Evolutionary conservation across 768 basidiomycete species (phyloP).

Genomic region (Flagelloscypha sp.): DNA sequence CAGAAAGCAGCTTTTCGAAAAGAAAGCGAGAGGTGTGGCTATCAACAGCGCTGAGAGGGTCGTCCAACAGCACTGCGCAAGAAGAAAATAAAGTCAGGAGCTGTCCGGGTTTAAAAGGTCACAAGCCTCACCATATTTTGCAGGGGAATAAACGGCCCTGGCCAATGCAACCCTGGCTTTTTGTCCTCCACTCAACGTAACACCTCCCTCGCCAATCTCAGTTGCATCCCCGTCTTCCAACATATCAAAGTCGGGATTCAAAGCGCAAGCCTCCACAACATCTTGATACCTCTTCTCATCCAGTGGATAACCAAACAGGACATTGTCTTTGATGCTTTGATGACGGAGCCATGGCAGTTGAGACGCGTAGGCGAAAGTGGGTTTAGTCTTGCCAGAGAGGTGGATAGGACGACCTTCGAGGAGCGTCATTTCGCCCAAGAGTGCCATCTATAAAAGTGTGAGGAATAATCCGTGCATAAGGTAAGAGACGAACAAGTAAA

Average conservation of each 20-base stretch:
- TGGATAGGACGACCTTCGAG: slow-evolving; percentile 25
- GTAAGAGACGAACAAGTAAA: slow-evolving; percentile 23
- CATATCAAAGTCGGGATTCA: slow-evolving; percentile 38
- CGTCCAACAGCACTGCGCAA: slow-evolving; percentile 44
- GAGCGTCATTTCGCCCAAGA: slow-evolving; percentile 32
- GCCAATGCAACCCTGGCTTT: slow-evolving; percentile 45
- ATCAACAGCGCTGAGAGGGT: slow-evolving; percentile 48
- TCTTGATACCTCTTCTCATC: slow-evolving; percentile 31
- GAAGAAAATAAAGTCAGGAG: too few species aligned
- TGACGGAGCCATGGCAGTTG: slow-evolving; percentile 37
- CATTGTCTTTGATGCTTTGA: slow-evolving; percentile 42
- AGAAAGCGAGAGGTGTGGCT: slow-evolving; percentile 44
- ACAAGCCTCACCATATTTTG: too few species aligned
- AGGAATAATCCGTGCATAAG: slow-evolving; percentile 1
- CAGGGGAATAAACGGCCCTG: slow-evolving; percentile 53
- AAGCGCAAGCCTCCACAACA: slow-evolving; percentile 34
- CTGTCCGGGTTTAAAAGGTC: too few species aligned
- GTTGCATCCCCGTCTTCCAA: slow-evolving; percentile 31
- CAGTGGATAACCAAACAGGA: slow-evolving; percentile 42
- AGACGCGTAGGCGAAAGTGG: slow-evolving; percentile 35
- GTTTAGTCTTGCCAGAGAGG: slow-evolving; percentile 41
- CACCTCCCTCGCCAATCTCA: slow-evolving; percentile 49
- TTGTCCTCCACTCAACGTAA: slow-evolving; percentile 33
- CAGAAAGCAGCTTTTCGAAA: slow-evolving; percentile 45
- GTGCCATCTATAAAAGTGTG: slow-evolving; percentile 18